Percentiles rank a stretch among this genome's conserved stretches.
These are phyloP conservation scores for Porcisia hertigi DNA, from an alignment of 208 protist species.

Conservation along the genomic window DNA sequence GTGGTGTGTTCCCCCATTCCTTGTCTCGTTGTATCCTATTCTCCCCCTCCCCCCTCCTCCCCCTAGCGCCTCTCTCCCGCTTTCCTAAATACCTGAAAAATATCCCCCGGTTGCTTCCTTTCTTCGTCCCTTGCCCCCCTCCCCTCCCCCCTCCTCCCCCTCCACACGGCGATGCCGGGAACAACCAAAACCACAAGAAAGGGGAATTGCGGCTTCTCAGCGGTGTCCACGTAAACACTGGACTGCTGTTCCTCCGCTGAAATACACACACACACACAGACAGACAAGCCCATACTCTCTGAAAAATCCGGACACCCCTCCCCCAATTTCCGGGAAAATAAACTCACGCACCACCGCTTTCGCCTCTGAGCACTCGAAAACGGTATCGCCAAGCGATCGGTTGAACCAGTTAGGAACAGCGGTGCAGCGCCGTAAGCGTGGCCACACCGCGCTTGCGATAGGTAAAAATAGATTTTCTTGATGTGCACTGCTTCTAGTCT, in stretches of 20 bases:
- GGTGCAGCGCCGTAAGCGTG: background rate
- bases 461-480: constrained; percentile 2
- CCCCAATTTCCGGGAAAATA: background rate
- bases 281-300: background rate
- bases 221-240: background rate
- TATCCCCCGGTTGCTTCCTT: background rate
- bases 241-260: background rate
- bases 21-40: background rate
- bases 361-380: background rate
- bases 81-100: background rate
- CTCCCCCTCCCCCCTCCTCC: background rate
- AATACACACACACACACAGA: background rate
- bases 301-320: background rate
- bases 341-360: background rate
- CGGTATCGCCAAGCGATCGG: background rate
- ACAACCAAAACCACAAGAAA: background rate
- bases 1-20: background rate
- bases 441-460: background rate
- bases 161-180: too few species aligned
- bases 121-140: background rate
- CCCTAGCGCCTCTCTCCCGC: background rate
- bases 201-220: too few species aligned
- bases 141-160: background rate
- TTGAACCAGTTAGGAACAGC: background rate
- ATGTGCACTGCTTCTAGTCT: background rate